phyloP scores from a whole-genome alignment of 345 rosid genomes.

The Noccaea bulbosa region DNA sequence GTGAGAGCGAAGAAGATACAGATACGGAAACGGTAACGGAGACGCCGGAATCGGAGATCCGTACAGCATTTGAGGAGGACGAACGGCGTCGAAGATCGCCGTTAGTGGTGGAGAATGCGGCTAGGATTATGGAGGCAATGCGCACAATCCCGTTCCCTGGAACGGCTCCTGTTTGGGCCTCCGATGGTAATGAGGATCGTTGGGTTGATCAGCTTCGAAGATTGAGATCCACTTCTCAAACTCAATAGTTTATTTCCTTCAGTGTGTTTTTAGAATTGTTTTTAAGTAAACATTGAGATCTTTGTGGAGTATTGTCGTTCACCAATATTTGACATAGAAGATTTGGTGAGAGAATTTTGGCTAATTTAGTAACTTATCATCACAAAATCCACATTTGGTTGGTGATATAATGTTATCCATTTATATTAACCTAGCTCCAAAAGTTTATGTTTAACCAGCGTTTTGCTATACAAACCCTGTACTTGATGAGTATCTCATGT shows the following conservation, averaged over 20 bases:
- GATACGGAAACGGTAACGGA: conserved; percentile 43
- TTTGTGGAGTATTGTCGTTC: too few relatives aligned
- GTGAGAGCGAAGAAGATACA: conserved; percentile 52
- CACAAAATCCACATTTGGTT: not conserved
- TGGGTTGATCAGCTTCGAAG: conserved; percentile 74
- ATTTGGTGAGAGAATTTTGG: not conserved
- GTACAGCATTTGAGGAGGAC: conserved; percentile 70
- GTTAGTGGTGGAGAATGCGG: conserved; percentile 60
- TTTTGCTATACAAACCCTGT: conserved; percentile 34
- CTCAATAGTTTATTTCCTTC: not conserved
- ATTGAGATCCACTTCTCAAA: conserved; percentile 50
- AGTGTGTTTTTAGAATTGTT: not conserved
- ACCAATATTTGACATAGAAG: not conserved
- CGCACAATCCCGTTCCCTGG: conserved; percentile 76
- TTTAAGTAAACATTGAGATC: not conserved
- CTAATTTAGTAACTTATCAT: not conserved
- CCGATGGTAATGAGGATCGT: conserved; percentile 64
- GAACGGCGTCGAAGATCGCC: conserved; percentile 79
- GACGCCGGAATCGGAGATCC: conserved; percentile 49
- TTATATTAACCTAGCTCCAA: not conserved
- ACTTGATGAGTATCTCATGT: not conserved
- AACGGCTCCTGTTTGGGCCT: conserved; percentile 77
- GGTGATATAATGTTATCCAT: not conserved
- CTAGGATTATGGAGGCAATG: conserved; percentile 83
- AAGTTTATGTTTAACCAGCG: not conserved